Base-by-base conservation (phyloP, 192 early-diverging fungal species). In the Coemansia sp. region DNA sequence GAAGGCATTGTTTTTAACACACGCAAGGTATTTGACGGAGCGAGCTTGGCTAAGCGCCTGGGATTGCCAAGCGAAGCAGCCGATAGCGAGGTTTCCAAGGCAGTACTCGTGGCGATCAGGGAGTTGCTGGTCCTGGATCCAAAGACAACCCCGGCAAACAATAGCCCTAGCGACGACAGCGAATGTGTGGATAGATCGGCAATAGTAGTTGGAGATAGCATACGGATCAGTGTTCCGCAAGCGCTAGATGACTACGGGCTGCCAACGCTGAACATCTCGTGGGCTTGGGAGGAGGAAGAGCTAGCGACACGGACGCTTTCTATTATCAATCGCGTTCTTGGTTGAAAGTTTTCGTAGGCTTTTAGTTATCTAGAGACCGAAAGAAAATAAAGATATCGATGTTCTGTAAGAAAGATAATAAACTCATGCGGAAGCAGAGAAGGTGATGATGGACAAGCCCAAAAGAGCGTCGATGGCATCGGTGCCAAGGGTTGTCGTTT, bases 251-350 rank as follows among this genome's bases (percentile, higher is more conserved):
- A 62, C 7, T 64, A 58, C 55, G 63, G 56, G 0, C 49, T 81
- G 54, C 73, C 74, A 1, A 60, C 50, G 25, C 61, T 90, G 1
- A 53, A 70, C 17, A 75, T 90, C 33, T 76, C 83, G 15, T 90
- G 89, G 89, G 73, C 86, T 17, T 89, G 85, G 70, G 74, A 81
- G 22, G 89, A 90, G 56, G 88, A 90, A 35, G 86, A 85, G 53
- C 73, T 90, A 32, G 89, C 89, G 0, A 86, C 84, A 8, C 66
- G 78, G n/a, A 68, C 85, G 15, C 68, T 90, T 20, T 80, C 83
- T 11, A 67, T 84, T 23, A 70, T 90, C 11, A 85, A 88, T 45
- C 72, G 76, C 0, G 66, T 81, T 0, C 60, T 57, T 34, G 55
- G 55, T 25, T 52, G 23, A 22, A 52, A 2, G 7, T 40, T 11